Base-by-base conservation (phyloP, 1,284 basidiomycete genomes). In the Boletus mariae region DNA sequence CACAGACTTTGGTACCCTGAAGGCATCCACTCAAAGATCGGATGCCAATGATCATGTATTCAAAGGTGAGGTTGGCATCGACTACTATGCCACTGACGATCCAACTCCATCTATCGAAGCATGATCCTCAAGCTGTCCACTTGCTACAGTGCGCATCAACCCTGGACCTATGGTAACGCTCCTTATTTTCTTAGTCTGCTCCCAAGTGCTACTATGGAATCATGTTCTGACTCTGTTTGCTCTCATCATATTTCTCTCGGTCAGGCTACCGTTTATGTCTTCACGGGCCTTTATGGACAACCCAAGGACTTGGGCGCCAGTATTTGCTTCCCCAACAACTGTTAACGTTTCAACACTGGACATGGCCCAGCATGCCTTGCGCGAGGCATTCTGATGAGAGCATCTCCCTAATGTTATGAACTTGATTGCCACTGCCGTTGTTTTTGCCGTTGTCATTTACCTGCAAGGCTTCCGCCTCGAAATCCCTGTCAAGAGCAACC, bases 191-290 rank as follows among this genome's bases (percentile, higher is more conserved):
- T 77, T 98, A 69, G 93, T 97, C 61, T 96, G 94, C 80, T 96
- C 93, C 43, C 94, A 97, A 77, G 94, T 97, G 43, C 94, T 94
- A 7, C 82, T 98, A 97, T 75, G 94, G 94, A 58, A 97, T 98
- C 83, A 95, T 97, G 87, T 96, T 93, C 46, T 95, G 94, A 97
- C 81, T 95, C 93, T 98, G 44, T 98, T 98, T 65, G 96, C 97
- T 37, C 83, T 99, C 60, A 90, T 98, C 17, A 20, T 68, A 98
- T 99, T 66, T 80, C 96, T 37, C 88, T 99, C 64, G 96, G 96
- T 58, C 95, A 98, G 68, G 92, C 93, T 2, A 98, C 94, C 49
- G 95, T 98, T 58, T 98, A 97, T 76, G 97, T 99, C 59, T 80
- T 98, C 47, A 97, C 94, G 0, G 97, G 96, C 64, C 85, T 99